Evolutionary conservation across 1,284 basidiomycete genomes (phyloP).

Genomic region (Amylostereum chailletii): DNA sequence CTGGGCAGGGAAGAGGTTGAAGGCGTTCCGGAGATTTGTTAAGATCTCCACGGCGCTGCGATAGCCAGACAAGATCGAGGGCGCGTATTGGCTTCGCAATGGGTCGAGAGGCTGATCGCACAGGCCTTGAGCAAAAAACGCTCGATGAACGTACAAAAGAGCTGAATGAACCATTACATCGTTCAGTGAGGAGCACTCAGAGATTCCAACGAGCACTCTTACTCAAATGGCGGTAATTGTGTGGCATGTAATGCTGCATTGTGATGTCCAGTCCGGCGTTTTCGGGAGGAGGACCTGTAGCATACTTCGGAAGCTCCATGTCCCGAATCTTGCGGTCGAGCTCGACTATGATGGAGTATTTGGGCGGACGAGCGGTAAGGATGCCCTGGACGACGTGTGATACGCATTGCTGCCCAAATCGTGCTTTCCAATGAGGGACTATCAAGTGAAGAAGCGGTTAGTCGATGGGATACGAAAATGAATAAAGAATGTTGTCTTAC

Average conservation of each 20-base stretch:
- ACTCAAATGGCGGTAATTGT: constrained; percentile 61
- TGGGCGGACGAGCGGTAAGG: constrained; percentile 54
- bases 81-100: constrained; percentile 54
- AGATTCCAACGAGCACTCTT: constrained; percentile 13
- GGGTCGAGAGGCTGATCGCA: constrained; percentile 48
- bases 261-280: constrained; percentile 37
- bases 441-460: background rate
- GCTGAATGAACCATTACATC: constrained; percentile 25
- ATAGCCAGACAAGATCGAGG: constrained; percentile 58
- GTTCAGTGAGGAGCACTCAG: background rate
- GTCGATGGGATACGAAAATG: background rate
- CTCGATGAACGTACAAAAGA: constrained; percentile 57
- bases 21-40: constrained; percentile 38
- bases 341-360: constrained; percentile 53
- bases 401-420: constrained; percentile 60
- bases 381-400: constrained; percentile 57
- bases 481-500: constrained; percentile 27
- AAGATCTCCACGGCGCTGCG: constrained; percentile 52
- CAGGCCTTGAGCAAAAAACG: constrained; percentile 59
- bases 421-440: constrained; percentile 70
- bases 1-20: constrained; percentile 45
- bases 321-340: constrained; percentile 57
- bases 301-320: constrained; percentile 48
- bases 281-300: constrained; percentile 31
- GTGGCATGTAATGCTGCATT: constrained; percentile 60